Base-by-base conservation (phyloP, 2,329 filamentous ascomycete genomes). In the Diaporthe amygdali region DNA sequence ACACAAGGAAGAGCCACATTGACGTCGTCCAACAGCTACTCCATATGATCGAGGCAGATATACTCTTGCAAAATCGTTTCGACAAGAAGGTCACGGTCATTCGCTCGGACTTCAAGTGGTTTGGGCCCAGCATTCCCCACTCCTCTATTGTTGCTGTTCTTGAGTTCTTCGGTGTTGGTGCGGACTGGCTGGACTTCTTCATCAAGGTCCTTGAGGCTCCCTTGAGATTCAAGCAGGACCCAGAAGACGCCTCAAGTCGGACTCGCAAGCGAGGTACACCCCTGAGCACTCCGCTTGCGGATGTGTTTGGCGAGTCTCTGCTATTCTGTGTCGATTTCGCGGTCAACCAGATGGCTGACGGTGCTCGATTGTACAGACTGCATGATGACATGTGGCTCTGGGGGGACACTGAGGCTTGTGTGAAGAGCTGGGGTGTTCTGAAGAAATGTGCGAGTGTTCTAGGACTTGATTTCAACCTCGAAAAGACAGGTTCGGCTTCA, bases 381-480 rank as follows among this genome's bases (percentile, higher is more conserved):
- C 88, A 91, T 73, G 90, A 92, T 75, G 90, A 92, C 76, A 86
- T 91, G 72, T 92, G 89, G 89, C 87, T 91, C 72, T 91, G 89
- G 88, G 87, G 88, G 7, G 80, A 84, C 14, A 82, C 87, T 39
- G 72, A 81, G 7, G 83, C 81, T 17, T 88, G 86, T 66, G 79
- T 82, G 32, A 80, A 82, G 47, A 88, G 86, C 1, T 91, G 89
- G 89, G 74, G 81, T 30, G 82, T 85, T 2, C 86, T 91, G 76
- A 81, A 81, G 7, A 77, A 82, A 17, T 91, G 90, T 74, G 79
- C 85, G 2, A 75, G 79, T 1, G 76, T 87, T 12, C 87, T 88
- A 82, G 88, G 89, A 2, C 79, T 90, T 8, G 78, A 84, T 17
- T 83, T 90, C 73, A 91, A 91, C 74, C 76, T 82, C 49, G 85